Evolutionary conservation across 2,329 filamentous ascomycete species (phyloP).

Genomic region (Botrytis pseudocinerea): DNA sequence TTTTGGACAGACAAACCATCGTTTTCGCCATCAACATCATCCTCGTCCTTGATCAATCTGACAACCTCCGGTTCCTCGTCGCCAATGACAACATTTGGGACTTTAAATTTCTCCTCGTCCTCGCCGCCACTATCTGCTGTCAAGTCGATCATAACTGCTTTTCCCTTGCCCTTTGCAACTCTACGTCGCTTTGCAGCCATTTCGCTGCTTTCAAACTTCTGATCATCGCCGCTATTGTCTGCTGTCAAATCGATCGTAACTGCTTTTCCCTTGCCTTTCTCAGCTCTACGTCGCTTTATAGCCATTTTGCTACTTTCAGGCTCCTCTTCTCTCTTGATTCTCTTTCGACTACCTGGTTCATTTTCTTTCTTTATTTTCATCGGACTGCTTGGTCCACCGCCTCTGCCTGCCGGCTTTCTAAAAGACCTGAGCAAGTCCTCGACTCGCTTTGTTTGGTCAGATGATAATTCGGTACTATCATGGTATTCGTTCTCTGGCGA

Average conservation of each 20-base stretch:
- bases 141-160: background rate
- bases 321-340: slow-evolving; percentile 4
- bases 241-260: background rate
- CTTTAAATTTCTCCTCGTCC: background rate
- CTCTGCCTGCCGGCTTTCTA: background rate
- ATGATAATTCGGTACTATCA: background rate
- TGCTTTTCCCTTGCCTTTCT: background rate
- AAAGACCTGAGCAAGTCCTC: background rate
- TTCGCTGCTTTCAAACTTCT: background rate
- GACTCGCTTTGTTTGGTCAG: background rate
- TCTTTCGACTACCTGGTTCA: background rate
- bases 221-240: background rate
- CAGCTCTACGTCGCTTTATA: background rate
- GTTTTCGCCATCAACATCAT: background rate
- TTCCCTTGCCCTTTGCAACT: background rate
- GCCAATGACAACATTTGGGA: too few relatives aligned
- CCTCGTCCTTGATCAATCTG: background rate
- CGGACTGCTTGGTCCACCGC: background rate
- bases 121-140: background rate
- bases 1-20: background rate
- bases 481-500: background rate
- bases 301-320: background rate
- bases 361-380: background rate
- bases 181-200: background rate
- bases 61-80: too few relatives aligned